These are phyloP conservation scores for Xylariaceae sp. DNA, from an alignment of 2,329 filamentous ascomycete species.

Conservation along the genomic window DNA sequence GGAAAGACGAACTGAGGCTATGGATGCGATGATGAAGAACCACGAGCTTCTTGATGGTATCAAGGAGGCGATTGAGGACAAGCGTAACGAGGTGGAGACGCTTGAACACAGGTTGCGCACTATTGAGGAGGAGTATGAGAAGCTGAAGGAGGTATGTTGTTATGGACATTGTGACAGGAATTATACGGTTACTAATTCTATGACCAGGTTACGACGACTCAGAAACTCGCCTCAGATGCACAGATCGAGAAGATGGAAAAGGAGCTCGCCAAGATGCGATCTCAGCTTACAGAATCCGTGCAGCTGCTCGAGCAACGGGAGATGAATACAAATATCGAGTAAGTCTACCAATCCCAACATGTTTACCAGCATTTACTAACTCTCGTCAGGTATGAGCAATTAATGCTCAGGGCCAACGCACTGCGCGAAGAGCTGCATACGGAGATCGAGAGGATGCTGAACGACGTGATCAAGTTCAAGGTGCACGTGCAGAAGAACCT, in stretches of 20 bases:
- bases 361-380: constrained; percentile 1
- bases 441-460: constrained; percentile 90
- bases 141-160: constrained; percentile 67
- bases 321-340: constrained; percentile 96
- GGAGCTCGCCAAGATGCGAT: constrained; percentile 88
- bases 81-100: constrained; percentile 84
- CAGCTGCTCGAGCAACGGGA: constrained; percentile 91
- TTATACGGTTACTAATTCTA: constrained; percentile 17
- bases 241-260: constrained; percentile 99
- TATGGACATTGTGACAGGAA: neutral
- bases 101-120: constrained; percentile 82
- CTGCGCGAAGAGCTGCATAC: constrained; percentile 97
- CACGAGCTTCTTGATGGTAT: constrained; percentile 90
- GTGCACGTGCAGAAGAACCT: constrained; percentile 89
- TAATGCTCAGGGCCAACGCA: constrained; percentile 75
- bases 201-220: constrained; percentile 60
- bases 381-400: constrained; percentile 70
- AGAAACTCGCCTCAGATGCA: constrained; percentile 82
- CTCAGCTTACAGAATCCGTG: constrained; percentile 75
- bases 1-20: constrained; percentile 73
- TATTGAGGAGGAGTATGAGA: constrained; percentile 90
- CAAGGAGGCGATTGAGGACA: constrained; percentile 95
- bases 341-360: constrained; percentile 35
- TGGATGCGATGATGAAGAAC: constrained; percentile 91
- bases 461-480: constrained; percentile 98